Conservation (phyloP, 495 filamentous ascomycete genomes). For the Aspergillus panamensis region DNA sequence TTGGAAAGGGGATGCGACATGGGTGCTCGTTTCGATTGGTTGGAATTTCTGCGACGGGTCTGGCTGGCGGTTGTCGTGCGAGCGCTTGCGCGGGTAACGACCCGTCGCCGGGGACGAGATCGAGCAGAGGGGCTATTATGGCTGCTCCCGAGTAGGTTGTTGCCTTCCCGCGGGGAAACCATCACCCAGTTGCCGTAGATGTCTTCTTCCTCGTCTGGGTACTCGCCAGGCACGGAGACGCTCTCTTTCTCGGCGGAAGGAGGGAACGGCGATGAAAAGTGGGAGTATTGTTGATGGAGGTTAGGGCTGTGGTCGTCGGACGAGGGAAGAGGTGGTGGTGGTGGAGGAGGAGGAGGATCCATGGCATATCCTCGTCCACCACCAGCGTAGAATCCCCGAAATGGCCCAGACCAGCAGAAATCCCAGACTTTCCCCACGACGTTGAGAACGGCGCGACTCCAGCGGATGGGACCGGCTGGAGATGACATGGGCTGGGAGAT, state of each 20-base stretch:
- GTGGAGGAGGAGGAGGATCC: constrained; percentile 24
- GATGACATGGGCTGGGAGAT: constrained; percentile 24
- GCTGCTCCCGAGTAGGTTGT: constrained; percentile 9
- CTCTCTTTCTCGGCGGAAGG: constrained; percentile 25
- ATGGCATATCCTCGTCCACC: constrained; percentile 68
- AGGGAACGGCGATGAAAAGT: neutral
- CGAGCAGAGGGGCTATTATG: neutral
- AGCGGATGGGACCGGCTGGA: constrained; percentile 30
- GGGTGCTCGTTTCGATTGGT: constrained; percentile 29
- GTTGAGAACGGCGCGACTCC: constrained; percentile 48
- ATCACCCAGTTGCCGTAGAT: constrained; percentile 71
- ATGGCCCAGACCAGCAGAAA: constrained; percentile 70
- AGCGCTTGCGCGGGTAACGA: constrained; percentile 18
- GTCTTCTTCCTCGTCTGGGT: constrained; percentile 43
- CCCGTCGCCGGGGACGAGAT: constrained; percentile 2
- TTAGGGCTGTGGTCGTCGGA: neutral
- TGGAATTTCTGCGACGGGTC: constrained; percentile 17
- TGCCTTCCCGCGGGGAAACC: constrained; percentile 44
- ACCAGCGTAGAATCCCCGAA: constrained; percentile 81
- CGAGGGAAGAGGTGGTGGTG: neutral
- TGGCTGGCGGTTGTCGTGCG: constrained; percentile 19
- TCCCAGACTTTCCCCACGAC: constrained; percentile 77
- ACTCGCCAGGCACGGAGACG: constrained; percentile 29
- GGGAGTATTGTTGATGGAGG: neutral
- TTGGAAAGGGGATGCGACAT: constrained; percentile 27